Evolutionary conservation across 306 rosid species (phyloP).

Genomic region (Trifolium dubium): DNA sequence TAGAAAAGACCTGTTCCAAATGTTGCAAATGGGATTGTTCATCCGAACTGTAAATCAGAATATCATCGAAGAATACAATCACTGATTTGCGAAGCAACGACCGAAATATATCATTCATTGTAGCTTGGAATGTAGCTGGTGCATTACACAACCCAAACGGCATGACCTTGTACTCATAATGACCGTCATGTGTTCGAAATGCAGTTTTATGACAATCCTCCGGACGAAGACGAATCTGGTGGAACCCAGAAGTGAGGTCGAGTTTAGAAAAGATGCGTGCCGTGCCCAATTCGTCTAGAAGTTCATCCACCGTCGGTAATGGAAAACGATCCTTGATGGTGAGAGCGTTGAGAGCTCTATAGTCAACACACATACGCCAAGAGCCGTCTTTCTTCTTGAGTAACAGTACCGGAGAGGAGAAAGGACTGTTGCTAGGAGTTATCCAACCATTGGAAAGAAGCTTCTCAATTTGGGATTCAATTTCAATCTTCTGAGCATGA

Average conservation of each 20-base stretch:
- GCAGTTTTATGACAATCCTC: not conserved
- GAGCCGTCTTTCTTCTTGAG: not conserved
- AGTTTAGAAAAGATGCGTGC: not conserved
- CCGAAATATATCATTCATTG: not conserved
- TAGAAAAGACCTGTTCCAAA: too few species aligned
- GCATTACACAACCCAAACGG: not conserved
- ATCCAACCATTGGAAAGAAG: not conserved
- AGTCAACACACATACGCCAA: not conserved
- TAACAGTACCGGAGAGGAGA: not conserved
- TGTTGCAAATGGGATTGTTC: too few species aligned
- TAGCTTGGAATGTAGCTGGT: not conserved
- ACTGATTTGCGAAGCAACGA: not conserved
- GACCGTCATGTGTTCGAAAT: not conserved
- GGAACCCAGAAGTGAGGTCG: not conserved
- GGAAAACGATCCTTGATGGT: not conserved
- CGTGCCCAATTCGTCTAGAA: not conserved
- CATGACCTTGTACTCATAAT: not conserved
- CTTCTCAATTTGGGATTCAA: not conserved
- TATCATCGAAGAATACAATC: not conserved
- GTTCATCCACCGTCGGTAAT: not conserved
- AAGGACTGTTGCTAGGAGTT: not conserved
- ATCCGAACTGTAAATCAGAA: not conserved
- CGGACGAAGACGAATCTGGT: not conserved
- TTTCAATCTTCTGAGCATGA: not conserved
- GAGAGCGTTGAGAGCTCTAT: not conserved